These are phyloP conservation scores for Paratinospora sagittata DNA, from an alignment of 164 flowering plant species.

Conservation along the genomic window DNA sequence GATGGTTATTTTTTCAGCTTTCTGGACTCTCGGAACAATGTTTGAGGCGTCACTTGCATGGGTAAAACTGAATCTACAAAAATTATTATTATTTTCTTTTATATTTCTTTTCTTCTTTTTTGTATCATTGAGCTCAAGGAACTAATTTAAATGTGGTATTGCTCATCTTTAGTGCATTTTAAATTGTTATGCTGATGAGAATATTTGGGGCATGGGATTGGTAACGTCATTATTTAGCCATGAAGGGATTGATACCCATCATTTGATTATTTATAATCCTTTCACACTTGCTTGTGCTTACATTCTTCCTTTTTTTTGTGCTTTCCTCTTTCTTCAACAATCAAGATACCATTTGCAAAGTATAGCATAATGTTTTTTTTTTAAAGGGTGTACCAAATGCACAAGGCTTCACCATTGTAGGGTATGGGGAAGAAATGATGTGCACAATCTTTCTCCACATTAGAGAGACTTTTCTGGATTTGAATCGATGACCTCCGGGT, in stretches of 20 bases:
- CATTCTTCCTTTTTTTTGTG: background rate
- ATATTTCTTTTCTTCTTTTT: background rate
- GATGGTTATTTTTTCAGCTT: conserved; percentile 74
- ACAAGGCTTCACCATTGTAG: no score
- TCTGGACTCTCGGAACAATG: conserved; percentile 77
- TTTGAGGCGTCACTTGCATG: conserved; percentile 78
- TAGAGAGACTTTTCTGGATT: no score
- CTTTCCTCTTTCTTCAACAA: background rate
- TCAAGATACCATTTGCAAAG: background rate
- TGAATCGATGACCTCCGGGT: no score
- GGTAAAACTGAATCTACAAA: conserved; percentile 32
- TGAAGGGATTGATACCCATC: background rate
- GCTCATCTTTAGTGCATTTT: background rate
- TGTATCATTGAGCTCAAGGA: no score
- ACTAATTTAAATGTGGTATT: background rate
- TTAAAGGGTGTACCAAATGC: no score
- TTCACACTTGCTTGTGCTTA: background rate
- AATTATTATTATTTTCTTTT: background rate
- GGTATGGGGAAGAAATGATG: no score
- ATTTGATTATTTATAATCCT: background rate
- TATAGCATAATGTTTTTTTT: no score
- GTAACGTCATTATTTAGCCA: background rate
- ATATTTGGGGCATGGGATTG: background rate
- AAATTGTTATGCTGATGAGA: background rate
- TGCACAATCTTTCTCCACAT: no score